Evolutionary conservation across 305 asterid species (phyloP).

Genomic region (Solanum chacoense): DNA sequence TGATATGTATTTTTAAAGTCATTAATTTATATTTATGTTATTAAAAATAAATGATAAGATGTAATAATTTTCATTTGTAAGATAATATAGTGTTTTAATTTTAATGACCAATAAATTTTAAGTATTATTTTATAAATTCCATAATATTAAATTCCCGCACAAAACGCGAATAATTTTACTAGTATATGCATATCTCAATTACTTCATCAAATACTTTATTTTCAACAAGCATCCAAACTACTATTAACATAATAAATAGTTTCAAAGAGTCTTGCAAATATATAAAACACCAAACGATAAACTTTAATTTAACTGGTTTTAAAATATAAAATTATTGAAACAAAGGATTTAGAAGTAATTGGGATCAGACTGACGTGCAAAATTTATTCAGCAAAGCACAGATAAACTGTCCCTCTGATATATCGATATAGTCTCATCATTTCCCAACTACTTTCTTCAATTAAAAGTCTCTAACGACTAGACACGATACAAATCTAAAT

Average conservation of each 20-base stretch:
- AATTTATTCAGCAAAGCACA: background rate
- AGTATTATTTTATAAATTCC: too few relatives aligned
- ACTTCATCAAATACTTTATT: too few relatives aligned
- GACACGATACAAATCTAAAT: background rate
- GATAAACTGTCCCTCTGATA: background rate
- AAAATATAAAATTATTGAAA: background rate
- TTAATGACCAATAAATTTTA: too few relatives aligned
- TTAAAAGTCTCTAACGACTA: background rate
- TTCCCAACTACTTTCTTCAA: background rate
- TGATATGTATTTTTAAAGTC: too few relatives aligned
- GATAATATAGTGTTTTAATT: too few relatives aligned
- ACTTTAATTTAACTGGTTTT: background rate
- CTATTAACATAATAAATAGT: too few relatives aligned
- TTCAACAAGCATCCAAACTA: background rate
- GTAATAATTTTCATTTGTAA: too few relatives aligned
- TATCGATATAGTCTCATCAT: background rate
- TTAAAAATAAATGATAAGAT: too few relatives aligned
- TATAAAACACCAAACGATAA: background rate
- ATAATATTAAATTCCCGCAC: too few relatives aligned
- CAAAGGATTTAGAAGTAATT: background rate
- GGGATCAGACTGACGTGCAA: conserved; percentile 8
- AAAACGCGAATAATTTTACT: accelerated
- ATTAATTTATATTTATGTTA: too few relatives aligned
- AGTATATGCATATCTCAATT: too few relatives aligned
- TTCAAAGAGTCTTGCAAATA: background rate